These are phyloP conservation scores for Diplodia corticola DNA, from an alignment of 2,329 filamentous ascomycete genomes.

Conservation along the genomic window DNA sequence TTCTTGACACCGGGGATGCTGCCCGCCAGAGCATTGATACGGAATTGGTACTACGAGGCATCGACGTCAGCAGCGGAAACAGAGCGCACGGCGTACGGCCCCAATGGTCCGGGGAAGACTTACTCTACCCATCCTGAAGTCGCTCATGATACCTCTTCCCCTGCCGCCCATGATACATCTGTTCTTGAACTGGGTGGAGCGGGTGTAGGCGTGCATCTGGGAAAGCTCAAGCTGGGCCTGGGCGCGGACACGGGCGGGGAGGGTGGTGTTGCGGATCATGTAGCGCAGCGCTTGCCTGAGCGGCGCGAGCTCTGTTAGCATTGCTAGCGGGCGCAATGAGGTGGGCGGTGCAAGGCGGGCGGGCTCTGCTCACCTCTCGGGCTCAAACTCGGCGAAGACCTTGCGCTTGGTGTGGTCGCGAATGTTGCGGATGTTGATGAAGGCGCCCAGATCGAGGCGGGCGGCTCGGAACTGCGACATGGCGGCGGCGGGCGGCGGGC, in stretches of 20 bases:
- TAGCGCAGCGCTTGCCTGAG: constrained; percentile 77
- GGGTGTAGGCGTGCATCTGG: constrained; percentile 95
- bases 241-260: constrained; percentile 77
- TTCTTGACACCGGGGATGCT: constrained; percentile 90
- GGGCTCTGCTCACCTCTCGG: constrained; percentile 67
- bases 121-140: constrained; percentile 91
- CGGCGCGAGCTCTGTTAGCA: constrained; percentile 24
- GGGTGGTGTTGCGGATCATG: constrained; percentile 87
- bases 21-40: constrained; percentile 82
- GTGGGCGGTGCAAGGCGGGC: not conserved
- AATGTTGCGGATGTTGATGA: constrained; percentile 80
- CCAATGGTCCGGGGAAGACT: constrained; percentile 40
- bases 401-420: constrained; percentile 97
- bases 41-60: constrained; percentile 76
- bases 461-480: constrained; percentile 80
- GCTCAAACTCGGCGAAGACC: constrained; percentile 82
- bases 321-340: constrained; percentile 76
- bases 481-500: constrained; percentile 28
- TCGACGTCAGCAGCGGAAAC: not conserved
- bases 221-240: constrained; percentile 90
- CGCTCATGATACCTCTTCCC: constrained; percentile 83
- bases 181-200: constrained; percentile 91
- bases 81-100: not conserved
- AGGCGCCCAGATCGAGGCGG: constrained; percentile 85
- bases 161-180: constrained; percentile 91